A percentile compares a stretch with the other conserved stretches of the same genome.
phyloP scores from a whole-genome alignment of 2,329 filamentous ascomycete genomes.

The Paecilomyces variotii region DNA sequence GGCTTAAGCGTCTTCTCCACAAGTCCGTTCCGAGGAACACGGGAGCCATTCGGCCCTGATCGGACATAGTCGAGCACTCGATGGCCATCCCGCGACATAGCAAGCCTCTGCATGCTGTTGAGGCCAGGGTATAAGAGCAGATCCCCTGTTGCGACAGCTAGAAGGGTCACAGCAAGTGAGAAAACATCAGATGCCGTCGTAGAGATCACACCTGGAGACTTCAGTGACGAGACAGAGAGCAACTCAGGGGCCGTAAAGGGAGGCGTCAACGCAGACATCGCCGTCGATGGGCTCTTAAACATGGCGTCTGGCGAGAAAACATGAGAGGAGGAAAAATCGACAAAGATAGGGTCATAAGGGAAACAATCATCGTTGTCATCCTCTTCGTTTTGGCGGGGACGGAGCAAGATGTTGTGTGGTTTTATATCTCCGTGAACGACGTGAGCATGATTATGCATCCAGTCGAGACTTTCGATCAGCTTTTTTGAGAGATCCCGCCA shows the following conservation, averaged over 20 bases:
- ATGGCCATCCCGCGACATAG: constrained; percentile 38
- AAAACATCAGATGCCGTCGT: constrained; percentile 38
- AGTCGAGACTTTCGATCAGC: constrained; percentile 34
- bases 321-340: constrained; percentile 39
- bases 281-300: constrained; percentile 10
- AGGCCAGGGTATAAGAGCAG: constrained; percentile 34
- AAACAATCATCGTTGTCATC: constrained; percentile 14
- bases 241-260: constrained; percentile 41
- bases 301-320: constrained; percentile 8
- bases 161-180: constrained; percentile 37
- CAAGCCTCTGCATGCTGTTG: constrained; percentile 32
- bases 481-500: constrained; percentile 35
- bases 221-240: constrained; percentile 28
- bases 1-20: constrained; percentile 32
- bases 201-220: constrained; percentile 23
- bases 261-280: constrained; percentile 35
- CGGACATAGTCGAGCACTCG: constrained; percentile 34
- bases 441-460: constrained; percentile 33
- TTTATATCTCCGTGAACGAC: constrained; percentile 37
- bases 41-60: constrained; percentile 26
- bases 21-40: constrained; percentile 32
- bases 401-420: constrained; percentile 24
- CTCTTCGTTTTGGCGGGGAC: constrained; percentile 12
- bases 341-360: constrained; percentile 33
- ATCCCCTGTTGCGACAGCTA: constrained; percentile 39